phyloP scores from a whole-genome alignment of 768 basidiomycete species.

The Mycena metata region DNA sequence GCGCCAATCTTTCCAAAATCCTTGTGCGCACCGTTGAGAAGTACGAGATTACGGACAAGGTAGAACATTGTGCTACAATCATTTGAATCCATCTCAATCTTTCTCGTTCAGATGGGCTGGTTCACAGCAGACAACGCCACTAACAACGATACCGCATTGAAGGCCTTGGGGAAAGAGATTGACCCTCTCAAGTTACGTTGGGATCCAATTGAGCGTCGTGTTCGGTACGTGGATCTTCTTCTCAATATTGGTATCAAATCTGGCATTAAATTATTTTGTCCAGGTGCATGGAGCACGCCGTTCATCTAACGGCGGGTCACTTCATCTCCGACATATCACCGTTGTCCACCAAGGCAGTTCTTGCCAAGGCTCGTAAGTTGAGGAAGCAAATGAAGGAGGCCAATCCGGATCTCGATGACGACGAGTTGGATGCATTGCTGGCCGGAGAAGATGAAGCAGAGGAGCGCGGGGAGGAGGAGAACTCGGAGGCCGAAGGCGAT shows the following conservation, averaged over 20 bases:
- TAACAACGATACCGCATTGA: conserved; percentile 45
- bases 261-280: not conserved
- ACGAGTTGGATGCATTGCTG: conserved; percentile 23
- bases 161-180: conserved; percentile 35
- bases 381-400: conserved; percentile 10
- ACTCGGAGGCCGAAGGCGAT: not conserved
- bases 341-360: conserved; percentile 9
- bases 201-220: conserved; percentile 39
- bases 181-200: conserved; percentile 37
- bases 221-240: conserved; percentile 37
- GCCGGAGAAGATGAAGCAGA: not conserved
- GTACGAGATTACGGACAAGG: conserved; percentile 42
- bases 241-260: no score
- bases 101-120: conserved; percentile 45
- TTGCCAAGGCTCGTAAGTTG: conserved; percentile 14
- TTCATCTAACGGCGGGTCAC: conserved; percentile 46
- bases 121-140: conserved; percentile 46
- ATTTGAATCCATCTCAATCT: not conserved
- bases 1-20: conserved; percentile 38
- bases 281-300: conserved; percentile 51
- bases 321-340: conserved; percentile 46
- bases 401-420: conserved; percentile 20
- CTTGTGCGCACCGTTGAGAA: conserved; percentile 31
- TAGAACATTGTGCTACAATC: conserved; percentile 17
- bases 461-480: not conserved